Evolutionary conservation across 768 basidiomycete genomes (phyloP), one percentile per base, ranked within the genome.

Genomic region (Auriscalpium vulgare): DNA sequence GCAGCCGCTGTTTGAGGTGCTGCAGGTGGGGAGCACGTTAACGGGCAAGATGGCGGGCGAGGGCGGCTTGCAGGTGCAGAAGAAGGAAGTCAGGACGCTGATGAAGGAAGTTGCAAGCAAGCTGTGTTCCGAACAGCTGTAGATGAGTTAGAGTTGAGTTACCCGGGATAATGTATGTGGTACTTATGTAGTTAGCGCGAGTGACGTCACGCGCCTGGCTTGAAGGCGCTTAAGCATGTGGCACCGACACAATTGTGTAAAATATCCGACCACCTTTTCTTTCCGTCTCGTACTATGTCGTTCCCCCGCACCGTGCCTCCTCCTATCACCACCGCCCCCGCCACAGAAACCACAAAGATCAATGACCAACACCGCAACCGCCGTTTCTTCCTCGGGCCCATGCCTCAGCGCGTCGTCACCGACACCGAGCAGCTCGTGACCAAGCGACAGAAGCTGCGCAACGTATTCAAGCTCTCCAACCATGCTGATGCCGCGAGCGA

Each of bases 301-400:
- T 38, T 55, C 16, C 53, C 56, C 11, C 54, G 38, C 37, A 14
- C 55, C 8, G 43, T 55, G 14, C 59, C 60, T 19, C 59, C 57
- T 19, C 51, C 56, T 37, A 59, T 56, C 35, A 60, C 50, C 40
- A n/a, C 34, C 52, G 43, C 54, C 5, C 50, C 61, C 38, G 43
- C 47, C 10, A 19, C 49, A 16, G 47, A 63, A 43, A 19, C 14
- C 13, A 47, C 37, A 19, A 56, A 36, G 36, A 16, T 21, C 14
- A 16, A 54, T 51, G 68, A 65, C 34, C 58, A 59, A n/a, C 73
- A 78, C 67, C 66, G 62, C 34, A 72, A 72, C 57, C 74, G 74
- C 54, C 78, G 90, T 35, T 67, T 85, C 52, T 91, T 91, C 69
- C 74, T 92, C 46, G 90, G 90, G 0, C 86, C 89, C 4, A 77